These are phyloP conservation scores for Macadamia tetraphylla DNA, from an alignment of 164 flowering plant species.

Conservation along the genomic window DNA sequence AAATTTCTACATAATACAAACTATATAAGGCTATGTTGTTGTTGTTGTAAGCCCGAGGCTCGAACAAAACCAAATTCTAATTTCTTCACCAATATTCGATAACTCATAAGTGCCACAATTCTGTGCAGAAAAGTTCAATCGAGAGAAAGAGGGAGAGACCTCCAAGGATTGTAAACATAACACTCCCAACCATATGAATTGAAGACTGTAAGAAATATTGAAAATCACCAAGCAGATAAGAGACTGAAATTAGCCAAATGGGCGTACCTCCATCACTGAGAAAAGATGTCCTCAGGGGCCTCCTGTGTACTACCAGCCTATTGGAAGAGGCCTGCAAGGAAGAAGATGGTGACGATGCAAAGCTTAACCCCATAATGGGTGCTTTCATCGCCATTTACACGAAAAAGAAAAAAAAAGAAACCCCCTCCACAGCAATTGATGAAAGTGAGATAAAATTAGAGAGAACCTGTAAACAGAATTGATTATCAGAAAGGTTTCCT, in stretches of 20 bases:
- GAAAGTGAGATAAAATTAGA: not conserved
- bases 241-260: not conserved
- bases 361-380: conserved; percentile 24
- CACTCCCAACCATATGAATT: not conserved
- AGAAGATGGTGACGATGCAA: conserved; percentile 23
- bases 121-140: not conserved
- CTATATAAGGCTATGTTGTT: too few relatives aligned
- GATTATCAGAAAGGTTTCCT: not conserved
- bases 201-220: not conserved
- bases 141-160: not conserved
- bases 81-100: not conserved
- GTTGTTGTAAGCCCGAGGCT: not conserved
- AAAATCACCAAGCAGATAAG: not conserved
- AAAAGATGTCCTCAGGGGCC: conserved; percentile 23
- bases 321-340: conserved; percentile 21
- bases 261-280: conserved; percentile 32
- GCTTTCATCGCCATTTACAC: conserved; percentile 27
- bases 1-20: not conserved
- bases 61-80: not conserved
- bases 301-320: conserved; percentile 16
- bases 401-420: not conserved
- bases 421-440: conserved; percentile 8
- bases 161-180: not conserved
- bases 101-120: not conserved
- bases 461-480: not conserved